These are phyloP conservation scores for Jatropha curcas DNA, from an alignment of 345 rosid genomes.

Conservation along the genomic window DNA sequence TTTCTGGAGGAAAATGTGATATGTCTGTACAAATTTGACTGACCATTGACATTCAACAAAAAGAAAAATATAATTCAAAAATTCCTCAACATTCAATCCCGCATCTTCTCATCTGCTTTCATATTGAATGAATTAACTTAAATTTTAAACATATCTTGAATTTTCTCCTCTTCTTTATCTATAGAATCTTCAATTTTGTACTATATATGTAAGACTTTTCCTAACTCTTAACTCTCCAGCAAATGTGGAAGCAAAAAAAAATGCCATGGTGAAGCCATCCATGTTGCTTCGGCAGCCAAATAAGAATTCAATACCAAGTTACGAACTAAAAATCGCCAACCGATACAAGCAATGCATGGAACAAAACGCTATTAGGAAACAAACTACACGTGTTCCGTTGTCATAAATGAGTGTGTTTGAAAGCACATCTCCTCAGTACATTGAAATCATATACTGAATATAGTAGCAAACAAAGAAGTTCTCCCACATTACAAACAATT, in stretches of 20 bases:
- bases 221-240: too few relatives aligned
- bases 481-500: not conserved
- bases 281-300: not conserved
- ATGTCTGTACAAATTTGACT: too few relatives aligned
- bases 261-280: not conserved
- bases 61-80: not conserved
- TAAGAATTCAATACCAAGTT: not conserved
- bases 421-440: not conserved
- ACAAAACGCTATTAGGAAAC: not conserved
- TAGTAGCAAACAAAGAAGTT: not conserved
- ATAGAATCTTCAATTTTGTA: too few relatives aligned
- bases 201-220: not conserved
- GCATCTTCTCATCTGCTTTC: not conserved
- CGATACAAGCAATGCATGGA: not conserved
- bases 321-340: not conserved
- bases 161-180: not conserved
- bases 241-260: not conserved
- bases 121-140: not conserved
- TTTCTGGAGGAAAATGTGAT: not conserved
- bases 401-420: not conserved
- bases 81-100: constrained; percentile 3
- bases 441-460: not conserved
- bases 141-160: not conserved
- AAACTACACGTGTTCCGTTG: not conserved
- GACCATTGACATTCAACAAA: not conserved